These are phyloP conservation scores for Pascua sp. DNA, from an alignment of 1,284 basidiomycete species.

Conservation along the genomic window DNA sequence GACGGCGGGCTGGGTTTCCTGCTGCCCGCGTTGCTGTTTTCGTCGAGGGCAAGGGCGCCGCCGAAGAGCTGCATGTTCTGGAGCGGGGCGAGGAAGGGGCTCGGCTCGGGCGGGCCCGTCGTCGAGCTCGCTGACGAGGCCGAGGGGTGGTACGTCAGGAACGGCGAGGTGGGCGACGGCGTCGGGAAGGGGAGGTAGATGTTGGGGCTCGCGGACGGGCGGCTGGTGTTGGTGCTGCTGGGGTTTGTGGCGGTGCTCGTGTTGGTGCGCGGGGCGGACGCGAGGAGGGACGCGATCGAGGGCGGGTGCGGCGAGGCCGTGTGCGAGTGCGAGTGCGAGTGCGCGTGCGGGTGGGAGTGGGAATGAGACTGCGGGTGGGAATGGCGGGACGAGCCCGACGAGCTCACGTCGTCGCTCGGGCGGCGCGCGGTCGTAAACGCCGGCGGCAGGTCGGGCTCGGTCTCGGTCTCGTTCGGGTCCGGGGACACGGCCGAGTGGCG, in stretches of 20 bases:
- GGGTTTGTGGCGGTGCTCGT: not conserved
- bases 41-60: conserved; percentile 25
- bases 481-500: conserved; percentile 6
- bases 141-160: conserved; percentile 31
- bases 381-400: conserved; percentile 65
- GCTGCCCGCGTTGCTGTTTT: conserved; percentile 5
- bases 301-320: conserved; percentile 12
- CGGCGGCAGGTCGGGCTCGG: conserved; percentile 35
- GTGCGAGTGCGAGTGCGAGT: conserved; percentile 1
- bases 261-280: conserved; percentile 2
- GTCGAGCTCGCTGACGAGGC: conserved; percentile 6
- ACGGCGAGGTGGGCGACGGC: conserved; percentile 45
- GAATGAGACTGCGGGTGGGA: not conserved
- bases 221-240: conserved; percentile 7
- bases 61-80: conserved; percentile 40
- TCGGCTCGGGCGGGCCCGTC: conserved; percentile 33
- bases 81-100: conserved; percentile 42
- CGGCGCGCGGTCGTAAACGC: conserved; percentile 27
- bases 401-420: conserved; percentile 59
- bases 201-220: conserved; percentile 32
- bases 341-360: conserved; percentile 4
- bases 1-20: conserved; percentile 18
- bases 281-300: conserved; percentile 14
- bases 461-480: conserved; percentile 42
- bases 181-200: conserved; percentile 48